Evolutionary conservation across 441 rosid species (phyloP).

Genomic region (Omphalea diandra): DNA sequence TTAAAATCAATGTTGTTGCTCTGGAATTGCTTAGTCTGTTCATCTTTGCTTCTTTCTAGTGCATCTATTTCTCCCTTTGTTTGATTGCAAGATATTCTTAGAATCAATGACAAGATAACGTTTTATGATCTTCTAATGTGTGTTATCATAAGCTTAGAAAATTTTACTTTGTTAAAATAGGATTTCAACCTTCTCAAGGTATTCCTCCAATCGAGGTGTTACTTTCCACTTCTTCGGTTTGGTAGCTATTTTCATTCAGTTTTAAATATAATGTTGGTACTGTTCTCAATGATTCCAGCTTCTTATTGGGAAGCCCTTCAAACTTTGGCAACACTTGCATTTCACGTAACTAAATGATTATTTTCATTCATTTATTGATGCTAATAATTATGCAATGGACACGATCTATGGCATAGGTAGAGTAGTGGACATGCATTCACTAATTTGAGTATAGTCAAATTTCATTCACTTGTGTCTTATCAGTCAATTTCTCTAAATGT

Average conservation of each 20-base stretch:
- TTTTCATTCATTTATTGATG: neutral
- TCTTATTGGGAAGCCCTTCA: slow-evolving; percentile 75
- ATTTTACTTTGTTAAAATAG: slow-evolving; percentile 62
- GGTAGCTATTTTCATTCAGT: slow-evolving; percentile 41
- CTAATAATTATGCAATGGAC: neutral
- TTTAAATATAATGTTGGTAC: slow-evolving; percentile 56
- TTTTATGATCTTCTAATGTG: neutral
- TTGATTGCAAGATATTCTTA: slow-evolving; percentile 27
- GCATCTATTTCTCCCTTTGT: slow-evolving; percentile 67
- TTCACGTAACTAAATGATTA: neutral
- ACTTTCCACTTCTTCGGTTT: slow-evolving; percentile 63
- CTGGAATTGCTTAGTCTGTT: slow-evolving; percentile 64
- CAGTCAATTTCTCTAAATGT: no score
- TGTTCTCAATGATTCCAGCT: slow-evolving; percentile 64
- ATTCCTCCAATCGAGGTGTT: slow-evolving; percentile 49
- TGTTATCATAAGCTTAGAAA: neutral
- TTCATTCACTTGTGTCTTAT: slow-evolving; percentile 61
- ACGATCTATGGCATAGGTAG: neutral
- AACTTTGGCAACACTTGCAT: slow-evolving; percentile 65
- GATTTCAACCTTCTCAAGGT: slow-evolving; percentile 64
- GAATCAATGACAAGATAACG: neutral
- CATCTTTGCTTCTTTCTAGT: slow-evolving; percentile 77
- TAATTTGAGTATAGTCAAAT: no score
- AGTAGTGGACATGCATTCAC: neutral
- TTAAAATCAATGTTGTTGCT: slow-evolving; percentile 70